Percentiles rank a stretch among this genome's conserved stretches.
Conservation (phyloP, 1,139 yeast genomes). For the Candida gigantensis region DNA sequence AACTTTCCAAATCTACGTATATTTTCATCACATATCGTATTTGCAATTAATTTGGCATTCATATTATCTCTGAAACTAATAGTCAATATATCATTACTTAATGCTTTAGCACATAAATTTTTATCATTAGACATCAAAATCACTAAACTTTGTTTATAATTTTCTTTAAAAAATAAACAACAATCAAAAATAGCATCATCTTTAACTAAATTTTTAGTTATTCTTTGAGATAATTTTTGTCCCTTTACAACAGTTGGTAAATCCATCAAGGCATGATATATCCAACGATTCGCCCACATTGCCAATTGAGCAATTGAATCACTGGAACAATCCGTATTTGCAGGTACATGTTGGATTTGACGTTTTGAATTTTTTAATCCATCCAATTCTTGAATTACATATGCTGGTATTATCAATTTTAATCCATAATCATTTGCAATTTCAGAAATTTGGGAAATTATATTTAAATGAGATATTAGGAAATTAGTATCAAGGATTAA, state of each 20-base stretch:
- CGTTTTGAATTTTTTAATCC: constrained; percentile 58
- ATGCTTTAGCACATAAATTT: constrained; percentile 77
- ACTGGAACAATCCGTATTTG: constrained; percentile 17
- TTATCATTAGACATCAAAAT: constrained; percentile 78
- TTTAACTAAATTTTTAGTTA: constrained; percentile 45
- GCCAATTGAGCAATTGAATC: constrained; percentile 59
- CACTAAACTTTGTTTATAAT: constrained; percentile 46
- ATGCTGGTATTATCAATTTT: constrained; percentile 63
- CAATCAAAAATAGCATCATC: constrained; percentile 91
- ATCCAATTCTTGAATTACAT: constrained; percentile 76
- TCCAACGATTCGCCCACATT: constrained; percentile 78
- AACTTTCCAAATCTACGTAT: constrained; percentile 21
- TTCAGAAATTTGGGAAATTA: constrained; percentile 51
- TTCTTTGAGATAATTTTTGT: constrained; percentile 58
- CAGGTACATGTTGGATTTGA: too few species aligned
- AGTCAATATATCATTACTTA: constrained; percentile 66
- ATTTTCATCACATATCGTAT: constrained; percentile 48
- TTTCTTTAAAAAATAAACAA: constrained; percentile 60
- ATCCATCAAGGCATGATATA: constrained; percentile 60
- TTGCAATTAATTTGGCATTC: constrained; percentile 62
- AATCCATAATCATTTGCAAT: constrained; percentile 45
- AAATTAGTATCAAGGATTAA: constrained; percentile 80
- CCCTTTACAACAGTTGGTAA: constrained; percentile 56
- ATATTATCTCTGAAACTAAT: constrained; percentile 62
- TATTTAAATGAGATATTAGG: constrained; percentile 60